Percentiles rank a stretch among this genome's conserved stretches.
Conservation (phyloP, 768 basidiomycete genomes). For the Mycena venus region DNA sequence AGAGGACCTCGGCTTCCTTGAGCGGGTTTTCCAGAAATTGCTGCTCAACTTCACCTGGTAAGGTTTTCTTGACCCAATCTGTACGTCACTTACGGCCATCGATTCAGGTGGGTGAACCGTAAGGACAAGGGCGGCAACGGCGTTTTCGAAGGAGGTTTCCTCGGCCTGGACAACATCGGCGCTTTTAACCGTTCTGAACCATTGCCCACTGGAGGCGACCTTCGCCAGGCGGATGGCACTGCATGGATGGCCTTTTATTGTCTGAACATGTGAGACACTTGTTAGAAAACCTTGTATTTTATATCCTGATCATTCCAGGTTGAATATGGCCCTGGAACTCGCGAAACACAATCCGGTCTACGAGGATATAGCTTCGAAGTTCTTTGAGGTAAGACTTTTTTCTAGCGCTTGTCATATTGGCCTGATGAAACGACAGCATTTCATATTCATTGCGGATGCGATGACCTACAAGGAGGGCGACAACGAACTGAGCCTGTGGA, state of each 20-base stretch:
- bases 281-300: background rate
- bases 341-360: conserved; percentile 98
- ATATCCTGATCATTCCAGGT: conserved; percentile 61
- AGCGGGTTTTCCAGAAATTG: conserved; percentile 98
- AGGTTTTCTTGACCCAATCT: conserved; percentile 26
- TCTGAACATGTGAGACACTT: conserved; percentile 81
- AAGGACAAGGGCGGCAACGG: conserved; percentile 96
- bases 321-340: conserved; percentile 96
- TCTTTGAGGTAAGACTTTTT: conserved; percentile 78
- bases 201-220: conserved; percentile 91
- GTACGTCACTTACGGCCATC: background rate
- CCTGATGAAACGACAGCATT: conserved; percentile 71
- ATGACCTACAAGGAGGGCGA: conserved; percentile 94
- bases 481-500: conserved; percentile 90
- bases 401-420: conserved; percentile 21
- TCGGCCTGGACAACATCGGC: conserved; percentile 98
- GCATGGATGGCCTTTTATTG: conserved; percentile 99
- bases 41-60: conserved; percentile 97
- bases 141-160: conserved; percentile 98
- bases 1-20: conserved; percentile 93
- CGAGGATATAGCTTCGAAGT: conserved; percentile 99
- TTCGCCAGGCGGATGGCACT: conserved; percentile 98
- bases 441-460: conserved; percentile 98
- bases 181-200: conserved; percentile 98
- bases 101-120: conserved; percentile 93